Evolutionary conservation across 371 early-diverging fungal species (phyloP), one percentile per base, ranked within the genome.

Genomic region (Zychaea mexicana): DNA sequence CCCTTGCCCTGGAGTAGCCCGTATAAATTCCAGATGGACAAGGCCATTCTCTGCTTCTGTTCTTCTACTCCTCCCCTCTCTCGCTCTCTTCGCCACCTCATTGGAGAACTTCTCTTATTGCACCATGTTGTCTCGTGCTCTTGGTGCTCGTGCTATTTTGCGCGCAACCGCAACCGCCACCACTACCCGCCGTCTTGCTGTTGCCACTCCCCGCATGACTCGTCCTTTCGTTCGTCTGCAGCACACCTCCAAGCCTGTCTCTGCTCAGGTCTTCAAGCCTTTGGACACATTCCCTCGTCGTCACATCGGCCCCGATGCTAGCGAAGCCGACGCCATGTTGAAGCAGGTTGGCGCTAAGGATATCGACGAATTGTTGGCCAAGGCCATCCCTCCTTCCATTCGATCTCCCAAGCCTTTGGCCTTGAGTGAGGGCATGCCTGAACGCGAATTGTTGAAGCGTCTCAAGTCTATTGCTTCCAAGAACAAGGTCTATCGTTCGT

Each of bases 401-500:
- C 87, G 90, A 17, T 85, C 92, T 45, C 74, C 85, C 59, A 82
- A 86, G 39, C 79, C 89, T 7, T 74, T 94, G 57, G 73, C 87
- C 42, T 83, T 93, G 28, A 67, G 71, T 33, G 83, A 89, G 58
- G 92, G 90, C 58, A 67, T 89, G 30, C 74, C 92, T 7, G 98
- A 98, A 78, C 84, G 85, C 36, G 94, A 96, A 74, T 84, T 95
- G 24, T 77, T 98, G 32, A 83, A 84, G 42, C 83, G 90, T 52
- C 84, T 97, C 62, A 87, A 89, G 71, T 65, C 73, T 15, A 92
- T 96, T 69, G 97, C 96, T 26, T 73, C 83, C 65, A 88, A 93
- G 81, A 98, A 98, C 90, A 90, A 94, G 85, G 75, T 96, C 31
- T 88, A 87, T 76, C 87, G 89, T 60, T 90, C 93, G 33, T 98